These are phyloP conservation scores for Metarhizium guizhouense DNA, from an alignment of 2,329 filamentous ascomycete genomes.

Conservation along the genomic window DNA sequence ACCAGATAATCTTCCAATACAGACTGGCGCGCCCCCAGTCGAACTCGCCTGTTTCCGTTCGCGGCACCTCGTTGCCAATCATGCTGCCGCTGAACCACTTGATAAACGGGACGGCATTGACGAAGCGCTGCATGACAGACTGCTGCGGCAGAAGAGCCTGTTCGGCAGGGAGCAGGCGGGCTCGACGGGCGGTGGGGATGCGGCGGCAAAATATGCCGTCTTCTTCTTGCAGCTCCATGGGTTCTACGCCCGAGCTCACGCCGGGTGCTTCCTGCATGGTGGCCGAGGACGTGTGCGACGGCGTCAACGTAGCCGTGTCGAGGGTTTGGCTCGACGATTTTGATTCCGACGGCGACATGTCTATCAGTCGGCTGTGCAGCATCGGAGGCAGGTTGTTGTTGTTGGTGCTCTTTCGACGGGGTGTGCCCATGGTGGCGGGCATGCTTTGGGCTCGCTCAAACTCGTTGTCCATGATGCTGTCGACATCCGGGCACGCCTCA, in stretches of 20 bases:
- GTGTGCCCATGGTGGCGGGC: slow-evolving; percentile 18
- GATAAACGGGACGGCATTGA: slow-evolving; percentile 59
- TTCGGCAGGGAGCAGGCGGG: slow-evolving; percentile 57
- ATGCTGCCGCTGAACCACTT: slow-evolving; percentile 64
- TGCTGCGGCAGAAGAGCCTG: slow-evolving; percentile 63
- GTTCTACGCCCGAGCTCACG: slow-evolving; percentile 14
- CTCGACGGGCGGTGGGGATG: slow-evolving; percentile 58
- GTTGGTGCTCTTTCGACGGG: slow-evolving; percentile 17
- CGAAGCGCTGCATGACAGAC: slow-evolving; percentile 52
- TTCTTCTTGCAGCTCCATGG: slow-evolving; percentile 20
- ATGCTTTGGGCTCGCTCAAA: slow-evolving; percentile 27
- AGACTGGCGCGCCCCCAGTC: slow-evolving; percentile 62
- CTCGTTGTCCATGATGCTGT: slow-evolving; percentile 24
- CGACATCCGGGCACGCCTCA: slow-evolving; percentile 48
- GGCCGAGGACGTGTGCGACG: slow-evolving; percentile 34
- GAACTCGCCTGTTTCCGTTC: slow-evolving; percentile 65
- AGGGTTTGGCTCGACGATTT: slow-evolving; percentile 46
- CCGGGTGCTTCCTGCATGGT: slow-evolving; percentile 23
- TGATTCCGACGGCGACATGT: slow-evolving; percentile 35
- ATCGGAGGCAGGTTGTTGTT: slow-evolving; percentile 23
- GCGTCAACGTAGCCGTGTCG: slow-evolving; percentile 45
- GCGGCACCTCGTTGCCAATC: slow-evolving; percentile 68
- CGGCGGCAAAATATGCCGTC: slow-evolving; percentile 45
- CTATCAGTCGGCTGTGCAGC: slow-evolving; percentile 28
- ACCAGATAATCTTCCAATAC: slow-evolving; percentile 61